Evolutionary conservation across 2,329 filamentous ascomycete species (phyloP), one percentile per base, ranked within the genome.

Genomic region (Zelopaecilomyces penicillatus): DNA sequence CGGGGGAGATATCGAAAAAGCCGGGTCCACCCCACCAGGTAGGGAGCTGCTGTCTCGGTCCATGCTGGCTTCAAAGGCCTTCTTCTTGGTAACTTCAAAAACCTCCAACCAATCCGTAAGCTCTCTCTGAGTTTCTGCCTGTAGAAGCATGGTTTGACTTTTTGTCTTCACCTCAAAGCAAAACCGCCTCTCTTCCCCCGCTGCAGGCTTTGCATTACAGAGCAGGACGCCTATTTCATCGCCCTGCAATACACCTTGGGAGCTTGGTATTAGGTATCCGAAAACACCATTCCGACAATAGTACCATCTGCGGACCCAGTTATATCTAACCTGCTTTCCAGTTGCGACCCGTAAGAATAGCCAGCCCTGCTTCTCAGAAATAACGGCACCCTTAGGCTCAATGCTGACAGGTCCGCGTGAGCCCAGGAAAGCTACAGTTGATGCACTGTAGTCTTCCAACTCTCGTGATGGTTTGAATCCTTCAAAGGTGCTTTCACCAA

Each of bases 111-210:
- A 98, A 56, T 95, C 87, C 47, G 86, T 89, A n/a, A 98, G 76
- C 60, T 97, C 87, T 41, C 71, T 73, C 61, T 98, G 93, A 0
- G 88, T 95, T 62, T 98, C 93, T 4, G 91, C 87, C 66, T 98
- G 93, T 3, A 98, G 73, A 47, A 96, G 70, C 51, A 95, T 82
- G 41, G 83, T 93, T 50, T 86, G 86, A 57, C 87, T 95, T 65
- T 96, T 98, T 3, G 93, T 98, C 71, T 97, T 98, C 57, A 98
- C 85, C 65, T 98, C 93, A 57, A 98, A 96, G 62, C 93, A 97
- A 65, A 97, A 98, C 11, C 93, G 80, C 34, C 93, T 81, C 58
- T 98, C 93, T 65, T 98, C 93, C 53, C 87, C 83, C 42, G 94
- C 85, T 1, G 90, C 89, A 12, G 90, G 89, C 56, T 91, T 87